phyloP scores from a whole-genome alignment of 2,329 filamentous ascomycete genomes.

The Aureobasidium namibiae region DNA sequence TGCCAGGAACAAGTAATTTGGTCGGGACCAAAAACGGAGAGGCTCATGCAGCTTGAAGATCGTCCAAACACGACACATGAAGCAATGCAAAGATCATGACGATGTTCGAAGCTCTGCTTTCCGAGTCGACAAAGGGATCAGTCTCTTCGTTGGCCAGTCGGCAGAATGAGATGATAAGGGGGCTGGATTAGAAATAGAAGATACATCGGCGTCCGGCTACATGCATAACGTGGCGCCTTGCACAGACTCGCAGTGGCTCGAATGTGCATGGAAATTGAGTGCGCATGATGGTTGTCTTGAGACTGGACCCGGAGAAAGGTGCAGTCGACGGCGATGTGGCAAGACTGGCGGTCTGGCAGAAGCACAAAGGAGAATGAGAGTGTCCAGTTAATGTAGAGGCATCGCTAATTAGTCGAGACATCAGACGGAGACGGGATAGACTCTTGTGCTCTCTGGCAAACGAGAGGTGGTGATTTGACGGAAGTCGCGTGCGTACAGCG shows the following conservation, averaged over 20 bases:
- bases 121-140: constrained; percentile 1
- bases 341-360: not conserved
- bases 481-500: not conserved
- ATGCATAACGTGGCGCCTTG: constrained; percentile 10
- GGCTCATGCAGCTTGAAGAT: constrained; percentile 10
- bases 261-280: not conserved
- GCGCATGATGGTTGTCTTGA: constrained; percentile 5
- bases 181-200: constrained; percentile 9
- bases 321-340: not conserved
- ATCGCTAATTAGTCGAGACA: constrained; percentile 4
- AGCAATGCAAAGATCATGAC: constrained; percentile 10
- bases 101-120: not conserved
- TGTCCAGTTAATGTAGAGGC: not conserved
- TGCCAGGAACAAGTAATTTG: constrained; percentile 15
- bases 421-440: constrained; percentile 2
- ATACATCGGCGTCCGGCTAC: constrained; percentile 6
- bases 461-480: constrained; percentile 2
- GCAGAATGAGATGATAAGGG: not conserved
- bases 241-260: constrained; percentile 5
- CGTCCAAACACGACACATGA: constrained; percentile 9
- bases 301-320: not conserved
- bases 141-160: constrained; percentile 5
- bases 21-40: constrained; percentile 4
- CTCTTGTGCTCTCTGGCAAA: constrained; percentile 1
- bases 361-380: not conserved